Conservation (phyloP, 1,139 yeast genomes). For the Pichia sp. region DNA sequence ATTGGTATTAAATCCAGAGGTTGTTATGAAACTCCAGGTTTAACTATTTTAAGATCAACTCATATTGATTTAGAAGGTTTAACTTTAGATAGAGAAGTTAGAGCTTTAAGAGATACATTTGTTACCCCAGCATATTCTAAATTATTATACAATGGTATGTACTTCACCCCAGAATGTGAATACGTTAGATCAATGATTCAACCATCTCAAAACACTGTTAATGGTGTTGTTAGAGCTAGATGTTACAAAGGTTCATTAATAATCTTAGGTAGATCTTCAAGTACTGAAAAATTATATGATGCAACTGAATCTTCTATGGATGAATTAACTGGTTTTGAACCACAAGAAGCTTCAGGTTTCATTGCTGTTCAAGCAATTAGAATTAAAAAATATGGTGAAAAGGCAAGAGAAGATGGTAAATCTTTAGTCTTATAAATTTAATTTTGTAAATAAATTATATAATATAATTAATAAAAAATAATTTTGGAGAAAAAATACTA, state of each 20-base stretch:
- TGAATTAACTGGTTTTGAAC: conserved; percentile 95
- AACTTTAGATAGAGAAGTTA: conserved; percentile 94
- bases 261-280: conserved; percentile 89
- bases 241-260: conserved; percentile 85
- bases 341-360: conserved; percentile 95
- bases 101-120: conserved; percentile 93
- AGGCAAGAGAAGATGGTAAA: conserved; percentile 74
- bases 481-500: no score
- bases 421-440: conserved; percentile 38
- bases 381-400: conserved; percentile 95
- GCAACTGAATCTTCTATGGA: conserved; percentile 99
- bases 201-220: conserved; percentile 92
- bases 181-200: conserved; percentile 87
- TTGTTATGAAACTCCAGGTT: conserved; percentile 98
- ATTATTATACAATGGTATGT: conserved; percentile 92
- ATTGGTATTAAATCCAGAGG: conserved; percentile 99
- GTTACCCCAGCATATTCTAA: conserved; percentile 91
- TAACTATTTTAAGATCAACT: conserved; percentile 85
- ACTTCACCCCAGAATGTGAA: conserved; percentile 98
- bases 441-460: no score
- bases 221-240: conserved; percentile 92
- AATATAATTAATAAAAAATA: no score
- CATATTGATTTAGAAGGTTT: conserved; percentile 97
- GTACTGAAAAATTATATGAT: conserved; percentile 92
- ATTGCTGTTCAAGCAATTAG: conserved; percentile 97